Conservation (phyloP, 805 yeast species). For the Wickerhamomyces hampshirensis region DNA sequence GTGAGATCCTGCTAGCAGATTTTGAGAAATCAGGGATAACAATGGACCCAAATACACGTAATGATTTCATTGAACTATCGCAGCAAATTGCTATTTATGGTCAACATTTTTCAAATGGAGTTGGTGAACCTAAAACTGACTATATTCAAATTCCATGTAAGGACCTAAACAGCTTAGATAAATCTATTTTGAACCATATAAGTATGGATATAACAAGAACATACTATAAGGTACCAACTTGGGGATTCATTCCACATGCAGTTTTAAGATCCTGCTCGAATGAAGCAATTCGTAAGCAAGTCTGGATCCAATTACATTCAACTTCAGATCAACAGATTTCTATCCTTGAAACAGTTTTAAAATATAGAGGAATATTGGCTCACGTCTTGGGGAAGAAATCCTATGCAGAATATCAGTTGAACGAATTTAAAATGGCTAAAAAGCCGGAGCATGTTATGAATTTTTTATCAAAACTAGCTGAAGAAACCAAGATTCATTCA, state of each 20-base stretch:
- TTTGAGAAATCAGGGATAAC: constrained; percentile 88
- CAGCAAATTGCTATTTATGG: constrained; percentile 79
- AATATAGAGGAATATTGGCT: constrained; percentile 67
- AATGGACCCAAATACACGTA: constrained; percentile 58
- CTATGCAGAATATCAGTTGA: constrained; percentile 75
- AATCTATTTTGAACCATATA: constrained; percentile 24
- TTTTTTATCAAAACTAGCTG: constrained; percentile 59
- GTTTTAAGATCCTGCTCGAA: constrained; percentile 55
- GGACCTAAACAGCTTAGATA: constrained; percentile 19
- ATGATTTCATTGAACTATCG: constrained; percentile 70
- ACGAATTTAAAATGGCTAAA: constrained; percentile 81
- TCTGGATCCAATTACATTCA: constrained; percentile 74
- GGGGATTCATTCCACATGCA: constrained; percentile 61
- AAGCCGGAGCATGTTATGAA: constrained; percentile 68
- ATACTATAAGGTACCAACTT: constrained; percentile 48
- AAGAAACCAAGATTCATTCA: constrained; percentile 48
- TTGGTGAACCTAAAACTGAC: constrained; percentile 15
- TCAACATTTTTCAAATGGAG: constrained; percentile 53
- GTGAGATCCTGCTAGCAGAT: constrained; percentile 72
- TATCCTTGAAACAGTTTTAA: constrained; percentile 53
- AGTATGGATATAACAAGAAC: constrained; percentile 34
- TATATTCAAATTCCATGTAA: constrained; percentile 18
- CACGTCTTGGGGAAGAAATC: constrained; percentile 63
- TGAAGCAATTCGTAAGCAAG: constrained; percentile 51
- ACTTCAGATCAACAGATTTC: constrained; percentile 59